Base-by-base conservation (phyloP, 208 protist genomes). In the Trypanosoma scelopori region DNA sequence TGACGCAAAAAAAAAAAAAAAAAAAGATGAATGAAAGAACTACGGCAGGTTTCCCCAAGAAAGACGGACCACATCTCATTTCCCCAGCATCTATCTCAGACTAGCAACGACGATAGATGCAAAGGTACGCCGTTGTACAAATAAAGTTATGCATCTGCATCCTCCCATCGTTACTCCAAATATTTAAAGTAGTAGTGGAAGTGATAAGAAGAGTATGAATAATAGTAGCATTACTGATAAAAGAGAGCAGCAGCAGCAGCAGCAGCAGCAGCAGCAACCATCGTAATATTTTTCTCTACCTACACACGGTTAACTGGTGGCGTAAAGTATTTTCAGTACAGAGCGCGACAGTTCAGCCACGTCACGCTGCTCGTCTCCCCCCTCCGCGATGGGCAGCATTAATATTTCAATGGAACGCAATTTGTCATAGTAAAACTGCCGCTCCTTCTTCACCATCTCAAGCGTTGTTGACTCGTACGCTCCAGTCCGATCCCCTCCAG, bases 381-480 rank as follows among this genome's bases (percentile, higher is more conserved):
- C 72, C 4, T 55, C 66, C 22, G 63, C 71, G 20, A 77, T 49
- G 13, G 55, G 64, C 1, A 55, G 42, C 12, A 92, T 79, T 11
- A 95, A 58, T 32, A 62, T 68, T 68, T 92, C 84, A 48, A 92
- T 85, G 52, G 76, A 72, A 18, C 85, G 81, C 35, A 92, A 74
- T 72, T 92, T 95, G 59, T 90, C 87, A 62, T 91, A 93, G 65
- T 81, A 93, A 55, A 91, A 93, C 70, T 88, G 84, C 16, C 81
- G 71, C 50, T 89, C 84, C 42, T 55, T 51, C 45, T 61, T 71
- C n/a, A 64, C 46, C 23, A 63, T 55, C 28, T 68, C 25, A 5
- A 80, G 48, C 30, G 51, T 55, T 0, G 50, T 75, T 1, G 67
- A 65, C 0, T 65, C 61, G 1, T 53, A 55, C 4, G 69, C 48